Base-by-base conservation (phyloP, 805 yeast species). In the Nakazawaea peltata region DNA sequence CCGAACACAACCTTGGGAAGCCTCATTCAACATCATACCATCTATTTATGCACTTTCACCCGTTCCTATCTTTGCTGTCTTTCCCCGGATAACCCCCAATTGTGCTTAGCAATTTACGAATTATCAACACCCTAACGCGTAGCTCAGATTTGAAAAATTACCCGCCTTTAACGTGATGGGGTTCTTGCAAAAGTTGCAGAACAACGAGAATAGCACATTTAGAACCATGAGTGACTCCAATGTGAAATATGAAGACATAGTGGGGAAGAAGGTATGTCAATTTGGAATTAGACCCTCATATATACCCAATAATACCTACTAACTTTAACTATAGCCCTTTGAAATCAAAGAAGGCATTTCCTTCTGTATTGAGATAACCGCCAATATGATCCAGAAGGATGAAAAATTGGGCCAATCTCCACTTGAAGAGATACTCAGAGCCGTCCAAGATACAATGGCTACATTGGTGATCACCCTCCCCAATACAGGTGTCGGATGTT, bases 401-500 rank as follows among this genome's bases (percentile, higher is more conserved):
- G 37, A 50, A 2, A 54, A 50, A n/a, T 35, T 48, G 1, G 43
- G 54, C 3, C 59, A 56, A 17, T 59, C 59, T 31, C 74, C 70
- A 43, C 46, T 78, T 6, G 45, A 59, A 22, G 74, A 68, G 41
- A 74, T 81, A 8, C 48, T 88, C 13, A 63, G 64, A 11, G 67
- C 81, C 2, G 61, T 83, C 5, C 61, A 68, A 34, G 75, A 72
- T n/a, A 58, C 85, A 24, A 70, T 86, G 57, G 64, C 78, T 3
- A 79, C 75, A 32, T 60, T 84, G 39, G 74, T 81, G 2, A 74
- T 81, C 23, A 66, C 80, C 0, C 56, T 73, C 26, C 84, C 87
- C 1, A 63, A 65, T 30, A 80, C 90, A 1, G 88, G 85, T 0
- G 61, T 85, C 18, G 97, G 95, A 0, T 71, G 87, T 31, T 72